A percentile compares a stretch with the other conserved stretches of the same genome.
phyloP scores from a whole-genome alignment of 2,329 filamentous ascomycete genomes.

The Thielaviopsis musarum region DNA sequence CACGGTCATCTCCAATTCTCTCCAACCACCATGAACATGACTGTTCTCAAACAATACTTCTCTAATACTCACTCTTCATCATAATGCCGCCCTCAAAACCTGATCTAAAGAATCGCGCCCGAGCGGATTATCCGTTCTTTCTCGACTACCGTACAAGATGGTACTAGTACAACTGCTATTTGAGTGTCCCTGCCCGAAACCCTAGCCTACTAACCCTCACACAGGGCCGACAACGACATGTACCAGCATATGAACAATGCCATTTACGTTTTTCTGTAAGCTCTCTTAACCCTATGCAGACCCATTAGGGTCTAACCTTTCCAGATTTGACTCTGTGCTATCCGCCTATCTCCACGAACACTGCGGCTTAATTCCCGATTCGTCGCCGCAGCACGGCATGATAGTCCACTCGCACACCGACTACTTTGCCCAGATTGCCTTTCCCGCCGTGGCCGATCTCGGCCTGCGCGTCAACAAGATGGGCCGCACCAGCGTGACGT shows the following conservation, averaged over 20 bases:
- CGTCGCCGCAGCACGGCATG: conserved; percentile 58
- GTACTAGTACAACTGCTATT: conserved; percentile 29
- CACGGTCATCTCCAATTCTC: no score
- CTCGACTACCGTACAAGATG: conserved; percentile 79
- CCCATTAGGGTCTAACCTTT: not conserved
- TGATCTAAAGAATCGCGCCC: not conserved
- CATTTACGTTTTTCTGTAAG: conserved; percentile 62
- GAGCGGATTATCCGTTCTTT: conserved; percentile 60
- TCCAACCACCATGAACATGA: no score
- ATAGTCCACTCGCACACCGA: conserved; percentile 76
- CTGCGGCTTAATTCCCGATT: conserved; percentile 55
- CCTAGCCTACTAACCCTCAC: conserved; percentile 1
- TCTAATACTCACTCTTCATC: not conserved
- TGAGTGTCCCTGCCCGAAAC: no score
- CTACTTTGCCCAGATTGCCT: conserved; percentile 68
- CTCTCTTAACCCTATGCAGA: not conserved
- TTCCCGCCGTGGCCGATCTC: conserved; percentile 67
- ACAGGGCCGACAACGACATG: conserved; percentile 85
- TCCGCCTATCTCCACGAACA: conserved; percentile 75
- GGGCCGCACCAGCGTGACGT: conserved; percentile 72
- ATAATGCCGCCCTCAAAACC: not conserved
- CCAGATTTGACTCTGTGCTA: conserved; percentile 70
- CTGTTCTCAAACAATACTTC: not conserved
- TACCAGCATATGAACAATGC: conserved; percentile 88
- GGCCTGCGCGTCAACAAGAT: conserved; percentile 69